Base-by-base conservation (phyloP, 1,284 basidiomycete genomes). In the Abortiporus biennis region DNA sequence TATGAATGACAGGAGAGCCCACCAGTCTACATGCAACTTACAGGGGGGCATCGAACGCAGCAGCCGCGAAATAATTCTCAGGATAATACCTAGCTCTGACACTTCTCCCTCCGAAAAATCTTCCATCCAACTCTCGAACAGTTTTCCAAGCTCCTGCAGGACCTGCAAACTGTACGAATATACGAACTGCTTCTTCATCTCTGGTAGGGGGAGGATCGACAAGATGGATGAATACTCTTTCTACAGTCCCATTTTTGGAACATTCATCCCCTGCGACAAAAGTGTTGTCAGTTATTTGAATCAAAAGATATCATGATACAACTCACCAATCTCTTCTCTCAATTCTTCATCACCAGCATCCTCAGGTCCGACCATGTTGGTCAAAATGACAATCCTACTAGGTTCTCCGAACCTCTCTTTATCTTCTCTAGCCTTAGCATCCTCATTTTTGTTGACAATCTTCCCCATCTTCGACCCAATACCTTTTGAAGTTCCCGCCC, bases 121-220 rank as follows among this genome's bases (percentile, higher is more conserved):
- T 72, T 11, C 91, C 92, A 55, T 96, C 91, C 45, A 97, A 74
- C 58, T 92, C 90, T 36, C 86, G 78, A 1, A 92, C 87, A 0
- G 91, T 92, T 61, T 92, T 91, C 90, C 92, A 97, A 2, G 93
- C 94, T 6, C 91, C 94, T 0, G 78, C 92, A 6, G 92, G 85
- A 1, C 93, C 93, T 0, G 79, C 79, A 54, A 93, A 95, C 36
- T 85, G 67, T 5, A 93, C 83, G 59, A 92, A 94, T 36, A 94
- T 82, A 33, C 89, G 78, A 6, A 93, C 80, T 1, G 80, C 77
- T 22, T 90, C 83, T 8, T 79, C 77, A 2, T 74, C 66, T 38
- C 79, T 69, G 2, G 60, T 50, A 0, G 83, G 75, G 2, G 74
- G 65, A 1, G 87, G 85, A 36, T 81, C 68, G 31, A 88, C 77